Evolutionary conservation across 2,329 filamentous ascomycete species (phyloP), one percentile per base, ranked within the genome.

Genomic region (Beauveria caledonica): DNA sequence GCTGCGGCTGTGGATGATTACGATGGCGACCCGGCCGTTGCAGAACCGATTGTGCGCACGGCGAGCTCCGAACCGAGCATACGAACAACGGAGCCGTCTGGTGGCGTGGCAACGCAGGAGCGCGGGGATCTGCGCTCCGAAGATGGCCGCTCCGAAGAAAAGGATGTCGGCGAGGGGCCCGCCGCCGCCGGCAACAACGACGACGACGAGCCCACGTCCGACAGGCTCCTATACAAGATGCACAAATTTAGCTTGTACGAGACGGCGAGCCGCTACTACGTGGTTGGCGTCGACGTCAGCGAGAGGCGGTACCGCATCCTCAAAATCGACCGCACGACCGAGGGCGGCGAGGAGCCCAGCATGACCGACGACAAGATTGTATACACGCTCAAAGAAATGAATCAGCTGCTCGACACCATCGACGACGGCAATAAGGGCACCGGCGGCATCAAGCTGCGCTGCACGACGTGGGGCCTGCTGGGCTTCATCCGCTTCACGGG

Each of bases 241-340:
- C 92, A 97, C 78, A 95, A 94, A 69, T 97, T 96, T 74, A 94
- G 90, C n/a, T 77, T 99, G 23, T 97, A 99, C 74, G 94, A 99
- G 77, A 99, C 94, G 3, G 89, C 90, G 13, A 91, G 87, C 60
- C 85, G 91, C 57, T 99, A 94, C 73, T 99, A 97, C 72, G 88
- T 99, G 64, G 91, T 97, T 19, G 94, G 94, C 15, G 89, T 90
- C 56, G 94, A 99, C 71, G 85, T 96, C 60, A 87, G 91, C 66
- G 94, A 97, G 72, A 88, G 85, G 68, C 86, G 89, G 27, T 97
- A 94, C 73, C 86, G 92, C 56, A 91, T 99, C 60, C 77, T 99
- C 70, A 97, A 97, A 73, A 95, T 99, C 67, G 93, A 97, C 71
- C 86, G 94, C 50, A 96, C 90, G 5, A 86, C 87, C 29, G 89